Percentiles rank a stretch among this genome's conserved stretches.
Evolutionary conservation across 306 rosid genomes (phyloP).

Genomic region (Heteromeles arbutifolia): DNA sequence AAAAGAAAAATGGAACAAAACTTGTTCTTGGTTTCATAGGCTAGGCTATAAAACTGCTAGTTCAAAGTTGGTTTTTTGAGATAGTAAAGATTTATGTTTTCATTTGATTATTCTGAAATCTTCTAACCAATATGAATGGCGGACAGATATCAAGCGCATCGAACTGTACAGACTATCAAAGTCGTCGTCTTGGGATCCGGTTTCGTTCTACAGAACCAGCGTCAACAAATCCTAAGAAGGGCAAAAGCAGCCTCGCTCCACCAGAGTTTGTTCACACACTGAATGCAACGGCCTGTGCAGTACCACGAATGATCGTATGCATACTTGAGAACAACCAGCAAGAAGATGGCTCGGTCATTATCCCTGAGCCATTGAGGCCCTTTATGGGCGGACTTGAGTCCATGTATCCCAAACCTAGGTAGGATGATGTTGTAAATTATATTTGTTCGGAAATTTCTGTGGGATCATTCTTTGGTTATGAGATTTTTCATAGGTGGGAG

Average conservation of each 20-base stretch:
- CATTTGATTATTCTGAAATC: background rate
- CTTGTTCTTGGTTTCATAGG: background rate
- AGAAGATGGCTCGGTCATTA: slow-evolving; percentile 68
- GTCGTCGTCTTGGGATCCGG: slow-evolving; percentile 76
- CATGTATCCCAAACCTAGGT: slow-evolving; percentile 43
- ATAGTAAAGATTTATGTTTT: background rate
- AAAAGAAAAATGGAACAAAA: background rate
- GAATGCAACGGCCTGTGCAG: slow-evolving; percentile 95
- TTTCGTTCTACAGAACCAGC: slow-evolving; percentile 65
- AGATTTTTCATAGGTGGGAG: background rate
- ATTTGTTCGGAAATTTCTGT: background rate
- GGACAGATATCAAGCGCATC: slow-evolving; percentile 89
- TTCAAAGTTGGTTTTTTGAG: background rate
- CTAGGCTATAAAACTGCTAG: background rate
- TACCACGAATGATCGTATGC: slow-evolving; percentile 81
- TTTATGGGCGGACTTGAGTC: slow-evolving; percentile 65
- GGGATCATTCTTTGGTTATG: background rate
- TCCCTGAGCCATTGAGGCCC: slow-evolving; percentile 79
- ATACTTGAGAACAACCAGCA: slow-evolving; percentile 83
- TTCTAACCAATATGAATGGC: slow-evolving; percentile 1
- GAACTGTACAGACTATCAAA: slow-evolving; percentile 83
- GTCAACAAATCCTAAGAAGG: slow-evolving; percentile 39
- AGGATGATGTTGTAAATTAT: background rate
- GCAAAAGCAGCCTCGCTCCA: slow-evolving; percentile 58
- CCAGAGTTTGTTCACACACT: slow-evolving; percentile 82